Evolutionary conservation across 1,284 basidiomycete species (phyloP).

Genomic region (Gymnopus androsaceus): DNA sequence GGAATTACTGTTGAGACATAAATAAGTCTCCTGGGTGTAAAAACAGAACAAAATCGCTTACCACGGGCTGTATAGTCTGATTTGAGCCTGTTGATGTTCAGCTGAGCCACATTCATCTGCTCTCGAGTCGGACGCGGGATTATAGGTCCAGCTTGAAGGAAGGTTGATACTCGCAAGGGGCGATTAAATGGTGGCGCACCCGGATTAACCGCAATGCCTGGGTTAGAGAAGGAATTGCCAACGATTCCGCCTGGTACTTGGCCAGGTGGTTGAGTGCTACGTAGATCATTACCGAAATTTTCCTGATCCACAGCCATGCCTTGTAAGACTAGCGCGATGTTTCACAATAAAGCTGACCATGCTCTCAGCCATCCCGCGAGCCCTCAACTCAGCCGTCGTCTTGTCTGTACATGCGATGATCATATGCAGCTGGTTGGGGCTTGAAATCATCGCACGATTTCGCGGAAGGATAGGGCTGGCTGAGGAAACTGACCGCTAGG

Average conservation of each 20-base stretch:
- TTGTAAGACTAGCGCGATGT: conserved; percentile 50
- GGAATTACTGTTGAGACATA: conserved; percentile 27
- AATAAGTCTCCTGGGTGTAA: conserved; percentile 13
- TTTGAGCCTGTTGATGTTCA: conserved; percentile 17
- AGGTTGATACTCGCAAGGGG: background rate
- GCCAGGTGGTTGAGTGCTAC: background rate
- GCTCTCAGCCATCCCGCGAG: conserved; percentile 48
- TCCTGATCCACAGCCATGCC: conserved; percentile 41
- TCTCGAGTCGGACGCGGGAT: conserved; percentile 20
- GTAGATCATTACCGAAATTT: conserved; percentile 33
- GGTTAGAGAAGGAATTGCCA: background rate
- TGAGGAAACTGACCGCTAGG: background rate
- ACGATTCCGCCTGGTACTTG: background rate
- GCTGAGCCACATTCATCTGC: conserved; percentile 19
- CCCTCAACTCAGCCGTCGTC: conserved; percentile 53
- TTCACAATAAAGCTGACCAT: conserved; percentile 60
- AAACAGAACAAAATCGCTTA: conserved; percentile 28
- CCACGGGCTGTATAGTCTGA: conserved; percentile 24
- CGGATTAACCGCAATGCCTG: background rate
- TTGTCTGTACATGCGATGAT: conserved; percentile 46
- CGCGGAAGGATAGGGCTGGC: background rate
- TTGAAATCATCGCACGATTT: conserved; percentile 15
- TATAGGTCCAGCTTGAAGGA: conserved; percentile 4
- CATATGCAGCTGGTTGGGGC: conserved; percentile 39
- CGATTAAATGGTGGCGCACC: conserved; percentile 3